Conservation (phyloP, 352 stramenopile genomes). For the Thalassiosira mediterranea region DNA sequence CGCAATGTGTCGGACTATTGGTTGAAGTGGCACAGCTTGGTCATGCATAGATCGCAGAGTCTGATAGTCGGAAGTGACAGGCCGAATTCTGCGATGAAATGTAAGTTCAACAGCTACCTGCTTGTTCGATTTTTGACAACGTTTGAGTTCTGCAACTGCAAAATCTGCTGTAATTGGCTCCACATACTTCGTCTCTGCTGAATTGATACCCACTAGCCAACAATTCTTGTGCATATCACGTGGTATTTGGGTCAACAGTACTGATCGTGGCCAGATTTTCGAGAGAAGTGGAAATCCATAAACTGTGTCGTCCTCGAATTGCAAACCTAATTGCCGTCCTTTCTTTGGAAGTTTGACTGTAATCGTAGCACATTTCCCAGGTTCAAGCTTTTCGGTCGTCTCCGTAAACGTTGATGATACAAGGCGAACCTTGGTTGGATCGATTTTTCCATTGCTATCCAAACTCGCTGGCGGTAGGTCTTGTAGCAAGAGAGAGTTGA, state of each 20-base stretch:
- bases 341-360: conserved; percentile 14
- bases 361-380: conserved; percentile 8
- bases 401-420: not conserved
- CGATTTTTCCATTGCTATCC: not conserved
- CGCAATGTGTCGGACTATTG: conserved; percentile 10
- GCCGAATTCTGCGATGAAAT: conserved; percentile 5
- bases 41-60: conserved; percentile 9
- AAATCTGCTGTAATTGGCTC: conserved; percentile 23
- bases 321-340: conserved; percentile 8
- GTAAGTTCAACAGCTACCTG: conserved; percentile 4
- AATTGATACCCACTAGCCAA: conserved; percentile 20
- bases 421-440: conserved; percentile 9
- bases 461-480: conserved; percentile 6
- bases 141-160: not conserved
- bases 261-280: conserved; percentile 1
- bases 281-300: conserved; percentile 20
- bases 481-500: conserved; percentile 17
- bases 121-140: not conserved
- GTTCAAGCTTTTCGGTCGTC: conserved; percentile 4
- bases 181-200: not conserved
- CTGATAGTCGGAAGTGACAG: not conserved
- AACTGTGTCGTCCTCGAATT: conserved; percentile 16
- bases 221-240: conserved; percentile 10
- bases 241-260: conserved; percentile 11
- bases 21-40: not conserved